Evolutionary conservation across 352 stramenopile genomes (phyloP), one percentile per base, ranked within the genome.

Genomic region (Phytophthora sansomeana): DNA sequence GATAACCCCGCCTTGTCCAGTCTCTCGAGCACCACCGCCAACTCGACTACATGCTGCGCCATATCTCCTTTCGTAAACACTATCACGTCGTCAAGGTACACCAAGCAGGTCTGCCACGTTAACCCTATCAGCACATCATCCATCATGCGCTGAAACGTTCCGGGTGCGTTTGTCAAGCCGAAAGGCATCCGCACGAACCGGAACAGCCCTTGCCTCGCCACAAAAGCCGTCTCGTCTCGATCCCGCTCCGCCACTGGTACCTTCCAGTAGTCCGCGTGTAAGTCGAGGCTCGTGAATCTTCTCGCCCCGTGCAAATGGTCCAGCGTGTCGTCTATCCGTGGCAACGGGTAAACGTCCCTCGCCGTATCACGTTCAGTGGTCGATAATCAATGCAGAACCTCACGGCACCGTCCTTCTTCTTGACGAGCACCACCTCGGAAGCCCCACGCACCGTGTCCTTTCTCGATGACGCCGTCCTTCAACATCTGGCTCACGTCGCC

Each of bases 51-150:
- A 16, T 77, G 69, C 5, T 41, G 14, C 21, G 53, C 35, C 1
- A 71, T 28, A 0, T 21, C 10, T 0, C 63, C 63, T 14, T 66
- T 65, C 1, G 57, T 51, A 30, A 54, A 72, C 1, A 75, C 17
- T 5, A 75, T 44, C 11, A 75, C 54, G 26, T 75, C 67, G 29
- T 75, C 63, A 0, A 76, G 14, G 10, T 38, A 38, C n/a, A n/a
- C n/a, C n/a, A n/a, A n/a, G n/a, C n/a, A n/a, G n/a, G n/a, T n/a
- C n/a, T n/a, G n/a, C n/a, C n/a, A n/a, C n/a, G n/a, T n/a, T n/a
- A n/a, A n/a, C n/a, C n/a, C n/a, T n/a, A n/a, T n/a, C n/a, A n/a
- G n/a, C n/a, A n/a, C n/a, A n/a, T n/a, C n/a, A n/a, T n/a, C n/a
- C n/a, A n/a, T n/a, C n/a, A n/a, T n/a, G n/a, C n/a, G n/a, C n/a